Base-by-base conservation (phyloP, 139 green algal species). In the Haematococcus sp. region DNA sequence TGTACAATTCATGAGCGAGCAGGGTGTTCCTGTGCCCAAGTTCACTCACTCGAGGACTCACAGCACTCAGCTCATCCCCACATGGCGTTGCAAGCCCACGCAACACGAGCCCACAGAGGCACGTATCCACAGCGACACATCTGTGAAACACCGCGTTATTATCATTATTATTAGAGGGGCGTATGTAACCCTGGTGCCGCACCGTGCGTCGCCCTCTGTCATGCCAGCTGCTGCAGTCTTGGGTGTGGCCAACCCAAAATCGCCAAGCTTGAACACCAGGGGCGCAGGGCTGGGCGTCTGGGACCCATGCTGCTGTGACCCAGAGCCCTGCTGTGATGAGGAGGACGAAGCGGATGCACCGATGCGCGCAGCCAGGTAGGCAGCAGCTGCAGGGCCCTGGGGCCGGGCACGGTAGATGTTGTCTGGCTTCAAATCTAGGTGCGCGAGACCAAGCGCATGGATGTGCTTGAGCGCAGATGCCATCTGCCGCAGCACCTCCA, bases 361-460 rank as follows among this genome's bases (percentile, higher is more conserved):
- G 7, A 61, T 32, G 23, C 52, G 63, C 34, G 34, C 19, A 28
- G 32, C 19, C 31, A 70, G 32, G 31, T 9, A 15, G 32, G 63
- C 17, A 25, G n/a, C 35, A 58, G 33, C 65, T 61, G 40, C 19
- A 34, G 40, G n/a, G 58, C 58, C 22, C 65, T 35, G 64, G 25
- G 25, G 19, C 64, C 23, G 25, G n/a, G 78, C 65, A 1, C 68
- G 52, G 79, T 85, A 88, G 43, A 98, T 94, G 81, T 98, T 98
- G 74, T 97, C 92, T 1, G 94, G 94, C 84, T 98, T 98, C 3
- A 98, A 72, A 76, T 98, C 94, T 78, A 98, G 71, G 83, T 98
- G 94, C 0, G 88, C 93, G 27, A 98, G 82, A 34, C 88, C 88
- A 28, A 81, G 68, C 0, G 75, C 65, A 80, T 98, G 94, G 60